These are phyloP conservation scores for Blastobotrys persicus DNA, from an alignment of 1,139 yeast genomes.

Conservation along the genomic window DNA sequence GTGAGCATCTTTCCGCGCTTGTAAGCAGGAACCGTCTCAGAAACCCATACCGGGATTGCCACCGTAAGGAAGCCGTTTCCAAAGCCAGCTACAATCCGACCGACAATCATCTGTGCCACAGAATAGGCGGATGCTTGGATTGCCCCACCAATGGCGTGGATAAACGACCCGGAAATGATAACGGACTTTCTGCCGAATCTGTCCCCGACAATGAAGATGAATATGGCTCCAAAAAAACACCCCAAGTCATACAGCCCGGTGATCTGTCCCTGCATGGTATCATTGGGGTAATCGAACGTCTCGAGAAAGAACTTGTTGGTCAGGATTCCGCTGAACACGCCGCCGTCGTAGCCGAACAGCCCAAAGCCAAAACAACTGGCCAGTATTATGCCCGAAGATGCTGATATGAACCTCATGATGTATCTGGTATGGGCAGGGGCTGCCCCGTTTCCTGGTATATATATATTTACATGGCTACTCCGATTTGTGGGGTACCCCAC, in stretches of 20 bases:
- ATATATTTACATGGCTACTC: too few species aligned
- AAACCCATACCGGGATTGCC: conserved; percentile 23
- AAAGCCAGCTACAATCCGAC: conserved; percentile 71
- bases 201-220: conserved; percentile 5
- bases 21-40: conserved; percentile 23
- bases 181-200: conserved; percentile 9
- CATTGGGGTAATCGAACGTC: conserved; percentile 5
- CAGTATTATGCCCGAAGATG: not conserved
- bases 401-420: not conserved
- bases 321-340: conserved; percentile 26
- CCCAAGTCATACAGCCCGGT: conserved; percentile 10
- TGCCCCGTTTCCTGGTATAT: too few species aligned
- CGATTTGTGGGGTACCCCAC: too few species aligned
- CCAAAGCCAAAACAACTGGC: conserved; percentile 4
- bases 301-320: conserved; percentile 4
- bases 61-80: conserved; percentile 25
- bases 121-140: conserved; percentile 74
- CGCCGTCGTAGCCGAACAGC: conserved; percentile 28
- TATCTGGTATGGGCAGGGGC: too few species aligned
- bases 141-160: conserved; percentile 28
- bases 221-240: conserved; percentile 12
- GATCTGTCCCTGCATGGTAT: conserved; percentile 10
- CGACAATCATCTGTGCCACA: conserved; percentile 69
- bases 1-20: conserved; percentile 19
- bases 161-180: conserved; percentile 5